A percentile compares a stretch with the other conserved stretches of the same genome.
phyloP scores from a whole-genome alignment of 2,329 filamentous ascomycete genomes.

The Claviceps paspali region DNA sequence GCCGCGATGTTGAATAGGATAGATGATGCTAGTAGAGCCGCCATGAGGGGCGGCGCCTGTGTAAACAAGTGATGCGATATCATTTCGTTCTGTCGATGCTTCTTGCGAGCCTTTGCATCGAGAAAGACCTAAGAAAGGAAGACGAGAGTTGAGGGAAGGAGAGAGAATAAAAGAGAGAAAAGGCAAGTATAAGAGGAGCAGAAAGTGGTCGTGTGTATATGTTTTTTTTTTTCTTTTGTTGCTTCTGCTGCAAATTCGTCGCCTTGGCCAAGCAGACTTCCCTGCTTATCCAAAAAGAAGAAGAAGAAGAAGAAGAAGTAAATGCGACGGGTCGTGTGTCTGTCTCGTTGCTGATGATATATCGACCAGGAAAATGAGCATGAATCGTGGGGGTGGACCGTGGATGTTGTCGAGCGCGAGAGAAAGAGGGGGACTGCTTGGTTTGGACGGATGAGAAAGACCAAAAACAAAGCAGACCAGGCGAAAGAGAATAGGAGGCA shows the following conservation, averaged over 20 bases:
- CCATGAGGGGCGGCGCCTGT: conserved; percentile 19
- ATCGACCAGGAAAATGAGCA: not conserved
- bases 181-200: not conserved
- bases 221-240: not conserved
- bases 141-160: not conserved
- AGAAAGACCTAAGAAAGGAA: not conserved
- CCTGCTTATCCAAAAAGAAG: conserved; percentile 3
- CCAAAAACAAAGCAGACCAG: not conserved
- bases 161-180: not conserved
- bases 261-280: not conserved
- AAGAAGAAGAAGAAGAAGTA: too few species aligned
- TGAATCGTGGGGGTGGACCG: not conserved
- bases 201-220: too few species aligned
- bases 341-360: conserved; percentile 1
- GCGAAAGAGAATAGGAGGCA: not conserved
- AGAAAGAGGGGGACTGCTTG: too few species aligned
- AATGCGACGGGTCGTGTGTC: not conserved
- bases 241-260: not conserved
- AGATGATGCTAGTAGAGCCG: conserved; percentile 20
- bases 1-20: conserved; percentile 17
- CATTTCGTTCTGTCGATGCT: conserved; percentile 10
- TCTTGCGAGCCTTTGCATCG: not conserved
- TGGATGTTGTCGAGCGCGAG: too few species aligned
- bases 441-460: too few species aligned
- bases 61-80: conserved; percentile 17